Base-by-base conservation (phyloP, 1,139 yeast genomes). In the Taphrina flavorubra region DNA sequence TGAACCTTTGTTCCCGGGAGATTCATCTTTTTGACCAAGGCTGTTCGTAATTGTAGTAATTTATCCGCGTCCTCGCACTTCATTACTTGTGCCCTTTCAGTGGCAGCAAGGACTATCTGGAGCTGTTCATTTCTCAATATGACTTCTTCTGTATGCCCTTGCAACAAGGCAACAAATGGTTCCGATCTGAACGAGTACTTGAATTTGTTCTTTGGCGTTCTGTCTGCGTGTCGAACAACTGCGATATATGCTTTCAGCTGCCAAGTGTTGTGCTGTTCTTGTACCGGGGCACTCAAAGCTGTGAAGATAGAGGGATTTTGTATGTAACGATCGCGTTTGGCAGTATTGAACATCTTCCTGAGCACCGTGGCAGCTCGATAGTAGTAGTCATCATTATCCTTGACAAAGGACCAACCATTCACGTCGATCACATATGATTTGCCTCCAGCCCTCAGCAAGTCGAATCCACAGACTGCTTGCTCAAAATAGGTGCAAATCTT, bases 391-490 rank as follows among this genome's bases (percentile, higher is more conserved):
- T 83, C 83, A 75, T 91, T 94, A 77, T 95, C 99, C 77, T 95
- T 95, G 51, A 95, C 99, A 79, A 95, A 95, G 0, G 98, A 92
- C 76, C 95, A 94, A 0, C 99, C 99, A 78, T 95, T 95, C 56
- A 95, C 99, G 78, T 95, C 99, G 78, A 95, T 95, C 40, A 95
- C 99, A 77, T 85, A 95, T 69, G 96, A 88, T 74, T 87, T 83
- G 8, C 97, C 97, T 71, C 89, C 85, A 1, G 92, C 98, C 75
- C 99, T 84, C 68, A 95, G 82, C 68, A 95, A 81, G 78, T 95
- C 99, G 80, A 95, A 95, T 0, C 99, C 99, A 80, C 99, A 95
- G 72, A 95, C 92, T n/a, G 96, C 90, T 79, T 95, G 99, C 70
- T 89, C 88, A 78, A 95, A 95, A 0, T 87, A 86, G 37, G 79